Evolutionary conservation across 129 eudicot species (phyloP).

Genomic region (Flaveria linearis): DNA sequence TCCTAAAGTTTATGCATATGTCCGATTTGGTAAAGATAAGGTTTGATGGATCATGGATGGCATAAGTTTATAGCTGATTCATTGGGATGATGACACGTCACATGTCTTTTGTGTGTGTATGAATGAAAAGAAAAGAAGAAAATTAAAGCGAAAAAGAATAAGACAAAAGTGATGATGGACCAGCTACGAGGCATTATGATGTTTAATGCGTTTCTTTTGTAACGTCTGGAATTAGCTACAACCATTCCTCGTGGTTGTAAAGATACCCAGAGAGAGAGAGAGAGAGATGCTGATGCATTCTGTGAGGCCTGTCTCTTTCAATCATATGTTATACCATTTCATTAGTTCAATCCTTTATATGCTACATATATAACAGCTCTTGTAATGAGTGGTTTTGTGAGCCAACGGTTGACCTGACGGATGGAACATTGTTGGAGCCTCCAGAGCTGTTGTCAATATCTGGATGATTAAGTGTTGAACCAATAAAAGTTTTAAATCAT

Average conservation of each 20-base stretch:
- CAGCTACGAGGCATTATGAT: conserved; percentile 20
- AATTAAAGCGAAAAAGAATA: conserved; percentile 23
- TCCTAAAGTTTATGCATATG: not conserved
- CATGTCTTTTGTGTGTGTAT: not conserved
- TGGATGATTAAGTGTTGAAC: too few relatives aligned
- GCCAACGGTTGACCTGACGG: too few relatives aligned
- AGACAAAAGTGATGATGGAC: conserved; percentile 19
- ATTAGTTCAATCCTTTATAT: not conserved
- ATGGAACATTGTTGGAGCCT: too few relatives aligned
- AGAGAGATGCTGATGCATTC: too few relatives aligned
- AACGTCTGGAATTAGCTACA: not conserved
- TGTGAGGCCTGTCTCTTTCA: not conserved
- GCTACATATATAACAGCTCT: not conserved
- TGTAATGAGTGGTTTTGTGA: not conserved
- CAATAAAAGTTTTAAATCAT: too few relatives aligned
- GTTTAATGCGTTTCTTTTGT: conserved; percentile 18
- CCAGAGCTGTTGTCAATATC: too few relatives aligned
- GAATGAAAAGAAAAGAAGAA: not conserved
- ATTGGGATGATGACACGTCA: conserved; percentile 26
- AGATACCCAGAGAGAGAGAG: conserved; percentile 19
- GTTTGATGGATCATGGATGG: not conserved
- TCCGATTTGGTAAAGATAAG: conserved; percentile 14
- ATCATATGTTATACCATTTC: not conserved
- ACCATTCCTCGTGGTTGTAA: conserved; percentile 24
- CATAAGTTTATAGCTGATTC: not conserved